These are phyloP conservation scores for Coemansia sp. DNA, from an alignment of 192 early-diverging fungal species.

Conservation along the genomic window DNA sequence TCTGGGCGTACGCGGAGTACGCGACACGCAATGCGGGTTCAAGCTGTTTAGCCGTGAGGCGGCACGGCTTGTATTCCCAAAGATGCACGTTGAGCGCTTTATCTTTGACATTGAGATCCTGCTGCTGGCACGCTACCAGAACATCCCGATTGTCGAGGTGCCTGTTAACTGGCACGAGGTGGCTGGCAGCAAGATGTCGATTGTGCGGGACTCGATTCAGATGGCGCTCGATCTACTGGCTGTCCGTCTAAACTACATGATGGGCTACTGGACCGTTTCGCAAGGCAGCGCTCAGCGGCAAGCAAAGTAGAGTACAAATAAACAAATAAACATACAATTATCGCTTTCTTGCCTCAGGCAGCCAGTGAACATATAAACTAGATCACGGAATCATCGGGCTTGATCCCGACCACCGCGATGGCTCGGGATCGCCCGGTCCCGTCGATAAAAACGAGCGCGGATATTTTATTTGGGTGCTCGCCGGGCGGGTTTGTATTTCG, in stretches of 20 bases:
- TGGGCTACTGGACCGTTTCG: constrained; percentile 68
- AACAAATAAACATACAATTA: too few relatives aligned
- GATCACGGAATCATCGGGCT: too few relatives aligned
- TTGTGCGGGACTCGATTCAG: constrained; percentile 80
- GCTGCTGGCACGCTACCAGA: constrained; percentile 67
- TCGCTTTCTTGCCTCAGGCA: too few relatives aligned
- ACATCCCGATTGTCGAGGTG: constrained; percentile 82
- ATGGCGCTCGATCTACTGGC: constrained; percentile 88
- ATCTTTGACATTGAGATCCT: constrained; percentile 98
- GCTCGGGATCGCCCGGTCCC: too few relatives aligned
- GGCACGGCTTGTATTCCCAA: constrained; percentile 72
- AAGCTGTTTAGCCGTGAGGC: constrained; percentile 84
- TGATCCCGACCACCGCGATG: too few relatives aligned
- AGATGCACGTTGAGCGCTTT: constrained; percentile 95
- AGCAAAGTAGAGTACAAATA: too few relatives aligned
- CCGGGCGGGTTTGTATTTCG: too few relatives aligned
- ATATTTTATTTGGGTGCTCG: too few relatives aligned
- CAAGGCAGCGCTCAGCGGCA: too few relatives aligned
- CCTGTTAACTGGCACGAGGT: constrained; percentile 97
- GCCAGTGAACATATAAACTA: too few relatives aligned
- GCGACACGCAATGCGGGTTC: constrained; percentile 98
- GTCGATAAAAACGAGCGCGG: too few relatives aligned
- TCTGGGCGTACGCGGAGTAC: constrained; percentile 81
- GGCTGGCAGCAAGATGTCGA: constrained; percentile 88
- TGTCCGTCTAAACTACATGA: constrained; percentile 80